Percentiles rank a stretch among this genome's conserved stretches.
phyloP scores from a whole-genome alignment of 1,284 basidiomycete species.

The Puccinia triticina region DNA sequence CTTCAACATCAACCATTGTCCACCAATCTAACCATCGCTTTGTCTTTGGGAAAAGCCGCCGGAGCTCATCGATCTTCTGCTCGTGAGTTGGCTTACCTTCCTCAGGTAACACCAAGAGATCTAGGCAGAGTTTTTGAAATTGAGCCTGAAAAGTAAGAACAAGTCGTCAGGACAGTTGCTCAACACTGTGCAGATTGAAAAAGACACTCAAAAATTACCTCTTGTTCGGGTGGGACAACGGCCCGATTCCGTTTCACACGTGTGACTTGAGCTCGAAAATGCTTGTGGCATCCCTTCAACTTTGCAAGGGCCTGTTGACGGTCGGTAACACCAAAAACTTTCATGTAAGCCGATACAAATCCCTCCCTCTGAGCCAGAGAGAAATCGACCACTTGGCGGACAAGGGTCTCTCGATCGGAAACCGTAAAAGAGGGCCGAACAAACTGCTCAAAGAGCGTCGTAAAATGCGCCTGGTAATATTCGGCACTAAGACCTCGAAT shows the following conservation, averaged over 20 bases:
- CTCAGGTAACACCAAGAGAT: too few relatives aligned
- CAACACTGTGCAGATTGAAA: not conserved
- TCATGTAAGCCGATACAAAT: not conserved
- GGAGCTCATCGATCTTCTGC: too few relatives aligned
- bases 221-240: not conserved
- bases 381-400: too few relatives aligned
- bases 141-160: not conserved
- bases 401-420: not conserved
- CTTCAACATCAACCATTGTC: too few relatives aligned
- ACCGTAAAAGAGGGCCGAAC: not conserved
- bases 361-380: too few relatives aligned
- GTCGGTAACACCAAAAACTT: not conserved
- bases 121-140: not conserved
- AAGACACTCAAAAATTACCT: not conserved
- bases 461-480: constrained; percentile 19
- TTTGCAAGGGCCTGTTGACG: not conserved
- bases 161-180: not conserved
- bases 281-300: constrained; percentile 3
- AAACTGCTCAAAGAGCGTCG: constrained; percentile 9
- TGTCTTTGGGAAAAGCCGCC: too few relatives aligned
- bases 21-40: too few relatives aligned
- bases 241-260: not conserved
- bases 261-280: constrained; percentile 2
- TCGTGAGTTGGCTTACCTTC: too few relatives aligned
- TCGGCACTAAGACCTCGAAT: not conserved